Conservation (phyloP, 768 basidiomycete species). For the Brasilioporus rufonigricans region DNA sequence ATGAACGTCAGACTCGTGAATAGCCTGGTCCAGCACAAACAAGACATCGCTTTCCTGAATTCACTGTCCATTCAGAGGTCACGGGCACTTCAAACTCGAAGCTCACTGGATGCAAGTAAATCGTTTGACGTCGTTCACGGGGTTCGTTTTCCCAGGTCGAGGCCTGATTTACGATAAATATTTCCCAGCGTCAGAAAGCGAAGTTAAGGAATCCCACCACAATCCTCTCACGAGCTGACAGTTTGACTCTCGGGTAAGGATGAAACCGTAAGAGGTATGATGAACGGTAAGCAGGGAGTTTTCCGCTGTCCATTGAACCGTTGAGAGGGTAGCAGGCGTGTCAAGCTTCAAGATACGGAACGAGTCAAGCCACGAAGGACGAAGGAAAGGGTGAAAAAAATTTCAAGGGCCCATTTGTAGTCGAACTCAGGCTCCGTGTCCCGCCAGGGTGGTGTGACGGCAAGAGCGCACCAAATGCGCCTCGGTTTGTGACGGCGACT, state of each 20-base stretch:
- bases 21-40: not conserved
- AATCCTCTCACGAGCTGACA: constrained; percentile 25
- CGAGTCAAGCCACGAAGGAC: constrained; percentile 2
- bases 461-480: constrained; percentile 28
- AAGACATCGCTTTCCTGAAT: constrained; percentile 10
- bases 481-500: constrained; percentile 16
- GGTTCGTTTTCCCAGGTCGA: not conserved
- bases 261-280: constrained; percentile 29
- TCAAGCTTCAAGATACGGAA: constrained; percentile 1
- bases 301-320: constrained; percentile 13
- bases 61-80: not conserved
- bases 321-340: not conserved
- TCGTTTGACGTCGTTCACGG: not conserved
- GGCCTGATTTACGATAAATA: constrained; percentile 14
- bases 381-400: not conserved
- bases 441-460: constrained; percentile 25
- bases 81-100: not conserved
- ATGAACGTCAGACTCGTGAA: constrained; percentile 1
- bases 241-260: constrained; percentile 28
- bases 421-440: constrained; percentile 18
- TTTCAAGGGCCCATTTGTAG: constrained; percentile 13
- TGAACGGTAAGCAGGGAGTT: constrained; percentile 27
- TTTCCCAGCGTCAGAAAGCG: constrained; percentile 5
- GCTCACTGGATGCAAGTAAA: not conserved
- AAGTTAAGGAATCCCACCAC: constrained; percentile 15